Evolutionary conservation across 2,329 filamentous ascomycete species (phyloP).

Genomic region (Fusarium poae): DNA sequence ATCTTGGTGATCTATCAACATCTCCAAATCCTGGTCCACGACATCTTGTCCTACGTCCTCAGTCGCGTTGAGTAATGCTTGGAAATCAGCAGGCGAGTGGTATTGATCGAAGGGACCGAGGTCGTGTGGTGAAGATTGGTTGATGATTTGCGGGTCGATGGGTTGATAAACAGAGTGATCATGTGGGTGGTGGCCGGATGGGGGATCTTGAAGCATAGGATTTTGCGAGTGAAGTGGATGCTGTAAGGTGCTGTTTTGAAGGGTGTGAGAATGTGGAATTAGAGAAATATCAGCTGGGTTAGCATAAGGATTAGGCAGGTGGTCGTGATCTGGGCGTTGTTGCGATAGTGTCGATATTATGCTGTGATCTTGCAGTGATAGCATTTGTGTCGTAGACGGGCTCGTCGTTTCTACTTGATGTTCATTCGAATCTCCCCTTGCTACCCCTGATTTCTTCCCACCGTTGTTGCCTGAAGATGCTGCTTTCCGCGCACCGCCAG

Average conservation of each 20-base stretch:
- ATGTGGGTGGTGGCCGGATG: constrained; percentile 45
- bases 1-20: constrained; percentile 63
- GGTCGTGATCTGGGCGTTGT: constrained; percentile 40
- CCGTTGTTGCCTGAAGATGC: constrained; percentile 15
- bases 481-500: constrained; percentile 47
- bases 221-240: constrained; percentile 48
- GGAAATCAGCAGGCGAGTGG: constrained; percentile 63
- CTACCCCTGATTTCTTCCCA: constrained; percentile 19
- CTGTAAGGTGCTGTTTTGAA: constrained; percentile 47
- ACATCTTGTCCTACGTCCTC: constrained; percentile 57
- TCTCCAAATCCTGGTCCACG: constrained; percentile 64
- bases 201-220: constrained; percentile 52
- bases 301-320: constrained; percentile 59
- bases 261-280: constrained; percentile 56
- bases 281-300: constrained; percentile 64
- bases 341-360: constrained; percentile 49
- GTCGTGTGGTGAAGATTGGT: constrained; percentile 46
- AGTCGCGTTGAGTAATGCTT: constrained; percentile 65
- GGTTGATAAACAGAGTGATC: constrained; percentile 61
- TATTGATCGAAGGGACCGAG: constrained; percentile 58
- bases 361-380: constrained; percentile 50
- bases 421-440: constrained; percentile 19
- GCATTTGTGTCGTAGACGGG: constrained; percentile 41
- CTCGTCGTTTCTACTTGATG: constrained; percentile 34
- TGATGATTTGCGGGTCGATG: constrained; percentile 72